Percentiles rank a stretch among this genome's conserved stretches.
Conservation (phyloP, 164 flowering plant species). For the Kalanchoe fedtschenkoi region DNA sequence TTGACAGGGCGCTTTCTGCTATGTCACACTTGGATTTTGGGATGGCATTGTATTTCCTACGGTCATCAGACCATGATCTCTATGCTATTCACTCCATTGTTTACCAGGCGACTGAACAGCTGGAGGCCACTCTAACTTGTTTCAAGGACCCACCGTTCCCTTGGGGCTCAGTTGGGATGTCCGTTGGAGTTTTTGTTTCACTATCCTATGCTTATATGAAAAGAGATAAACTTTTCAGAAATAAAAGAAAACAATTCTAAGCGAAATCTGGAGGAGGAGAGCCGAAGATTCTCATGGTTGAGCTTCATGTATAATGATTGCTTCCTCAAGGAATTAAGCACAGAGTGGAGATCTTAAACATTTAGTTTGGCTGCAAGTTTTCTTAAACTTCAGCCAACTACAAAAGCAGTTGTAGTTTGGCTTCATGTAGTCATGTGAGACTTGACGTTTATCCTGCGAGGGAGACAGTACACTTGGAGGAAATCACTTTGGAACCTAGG, state of each 20-base stretch:
- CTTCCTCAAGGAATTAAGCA: neutral
- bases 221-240: conserved; percentile 62
- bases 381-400: neutral
- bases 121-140: conserved; percentile 84
- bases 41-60: conserved; percentile 56
- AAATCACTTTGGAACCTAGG: neutral
- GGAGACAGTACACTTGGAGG: neutral
- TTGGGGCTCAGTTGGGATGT: conserved; percentile 49
- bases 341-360: neutral
- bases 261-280: neutral
- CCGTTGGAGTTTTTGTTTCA: conserved; percentile 30
- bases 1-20: conserved; percentile 73
- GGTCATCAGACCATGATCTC: conserved; percentile 80
- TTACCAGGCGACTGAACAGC: conserved; percentile 65
- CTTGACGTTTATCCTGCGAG: neutral
- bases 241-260: conserved; percentile 87
- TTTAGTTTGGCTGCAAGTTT: neutral
- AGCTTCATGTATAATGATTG: neutral
- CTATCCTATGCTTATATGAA: conserved; percentile 44
- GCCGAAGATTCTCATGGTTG: neutral
- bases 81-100: conserved; percentile 72
- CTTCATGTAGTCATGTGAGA: neutral
- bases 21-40: conserved; percentile 83
- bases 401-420: neutral
- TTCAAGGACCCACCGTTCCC: conserved; percentile 97